Conservation (phyloP, 2,329 filamentous ascomycete species). For the Sporothrix phasma region DNA sequence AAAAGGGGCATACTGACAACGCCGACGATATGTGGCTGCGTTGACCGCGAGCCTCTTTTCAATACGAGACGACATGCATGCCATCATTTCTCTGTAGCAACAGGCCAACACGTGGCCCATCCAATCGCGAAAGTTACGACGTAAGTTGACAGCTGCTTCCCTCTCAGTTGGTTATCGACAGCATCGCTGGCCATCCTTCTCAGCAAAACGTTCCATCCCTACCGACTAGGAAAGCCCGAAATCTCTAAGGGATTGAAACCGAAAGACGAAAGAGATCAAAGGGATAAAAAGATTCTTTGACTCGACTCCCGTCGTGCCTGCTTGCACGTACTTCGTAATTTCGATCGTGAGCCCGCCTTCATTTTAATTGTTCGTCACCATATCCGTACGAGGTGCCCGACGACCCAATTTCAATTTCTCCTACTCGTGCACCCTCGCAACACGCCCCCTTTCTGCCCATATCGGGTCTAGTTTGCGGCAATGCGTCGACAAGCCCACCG, state of each 20-base stretch:
- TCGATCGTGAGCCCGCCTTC: background rate
- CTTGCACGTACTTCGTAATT: too few species aligned
- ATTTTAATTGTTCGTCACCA: background rate
- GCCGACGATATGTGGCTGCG: background rate
- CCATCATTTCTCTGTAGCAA: too few species aligned
- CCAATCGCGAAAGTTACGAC: background rate
- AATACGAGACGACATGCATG: background rate
- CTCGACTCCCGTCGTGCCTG: too few species aligned
- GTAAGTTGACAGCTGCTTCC: background rate
- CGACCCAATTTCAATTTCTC: constrained; percentile 11
- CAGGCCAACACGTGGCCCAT: too few species aligned
- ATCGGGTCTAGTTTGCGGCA: constrained; percentile 11
- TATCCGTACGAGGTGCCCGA: background rate
- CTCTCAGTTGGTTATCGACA: too few species aligned
- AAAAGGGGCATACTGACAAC: background rate
- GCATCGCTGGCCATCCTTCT: too few species aligned
- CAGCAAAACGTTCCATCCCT: too few species aligned
- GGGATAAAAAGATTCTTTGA: too few species aligned
- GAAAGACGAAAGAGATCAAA: too few species aligned
- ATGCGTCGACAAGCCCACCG: background rate
- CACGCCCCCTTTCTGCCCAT: constrained; percentile 1
- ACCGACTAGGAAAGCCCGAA: too few species aligned
- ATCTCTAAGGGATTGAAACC: too few species aligned
- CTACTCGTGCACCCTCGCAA: background rate
- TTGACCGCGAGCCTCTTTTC: background rate